Base-by-base conservation (phyloP, 2,329 filamentous ascomycete genomes). In the Beauveria varroae region DNA sequence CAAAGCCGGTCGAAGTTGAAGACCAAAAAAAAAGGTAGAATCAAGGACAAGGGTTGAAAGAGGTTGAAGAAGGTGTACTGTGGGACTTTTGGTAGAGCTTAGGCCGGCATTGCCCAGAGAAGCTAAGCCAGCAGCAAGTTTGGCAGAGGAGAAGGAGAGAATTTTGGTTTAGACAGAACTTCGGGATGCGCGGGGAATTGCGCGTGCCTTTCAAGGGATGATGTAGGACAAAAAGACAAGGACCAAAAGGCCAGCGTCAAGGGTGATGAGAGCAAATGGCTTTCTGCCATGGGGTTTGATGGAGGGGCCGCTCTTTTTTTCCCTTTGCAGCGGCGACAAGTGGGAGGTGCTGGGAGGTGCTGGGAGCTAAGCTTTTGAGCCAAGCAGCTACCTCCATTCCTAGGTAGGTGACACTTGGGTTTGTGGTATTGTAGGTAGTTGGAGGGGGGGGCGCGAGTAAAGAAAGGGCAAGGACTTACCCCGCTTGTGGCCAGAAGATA, bases 11-110 rank as follows among this genome's bases (percentile, higher is more conserved):
- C 5, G n/a, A 47, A 24, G n/a, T 20, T 3, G 16, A 6, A 18
- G 41, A 26, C 3, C 3, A 5, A n/a, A 5, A 53, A 16, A 8
- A 41, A 40, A 37, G n/a, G 26, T 5, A 43, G 26, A 18, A 56
- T 12, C 1, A 5, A 37, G 26, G 28, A 47, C 46, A 47, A 18
- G 43, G 57, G 56, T 63, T 58, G 58, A 44, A 54, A 63, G 59
- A 59, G 24, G 22, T 28, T 52, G 37, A 40, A 47, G 58, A 54
- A 1, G 30, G 12, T 60, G 50, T 22, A 18, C 2, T 40, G 50
- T 53, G 43, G 58, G 40, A 49, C 34, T 43, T 14, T 43, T n/a
- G 57, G 14, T 49, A 24, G 34, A 52, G 57, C 43, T 47, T 46
- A 56, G 41, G 26, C 26, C 41, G 18, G 53, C 43, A 47, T 56